A percentile compares a stretch with the other conserved stretches of the same genome.
Conservation (phyloP, 1,284 basidiomycete species). For the Ustilago nuda region DNA sequence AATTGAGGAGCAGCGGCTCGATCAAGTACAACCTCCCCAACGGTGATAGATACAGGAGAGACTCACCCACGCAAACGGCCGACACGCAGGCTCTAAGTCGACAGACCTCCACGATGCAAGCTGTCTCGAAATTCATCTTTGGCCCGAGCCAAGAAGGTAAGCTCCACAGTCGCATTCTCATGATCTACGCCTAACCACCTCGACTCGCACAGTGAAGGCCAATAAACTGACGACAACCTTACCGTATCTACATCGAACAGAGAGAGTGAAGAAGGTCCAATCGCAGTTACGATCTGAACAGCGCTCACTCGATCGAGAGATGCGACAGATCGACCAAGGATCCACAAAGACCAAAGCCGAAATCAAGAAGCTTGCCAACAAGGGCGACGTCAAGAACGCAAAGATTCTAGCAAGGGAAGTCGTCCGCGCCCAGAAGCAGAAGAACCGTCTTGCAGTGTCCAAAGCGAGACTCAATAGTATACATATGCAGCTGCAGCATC, state of each 20-base stretch:
- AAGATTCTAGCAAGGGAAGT: slow-evolving; percentile 91
- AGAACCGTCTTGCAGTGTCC: slow-evolving; percentile 87
- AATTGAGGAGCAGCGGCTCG: no score
- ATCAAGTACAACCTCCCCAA: neutral
- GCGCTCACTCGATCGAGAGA: slow-evolving; percentile 61
- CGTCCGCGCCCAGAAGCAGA: slow-evolving; percentile 94
- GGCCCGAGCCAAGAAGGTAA: slow-evolving; percentile 90
- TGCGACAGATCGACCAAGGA: slow-evolving; percentile 80
- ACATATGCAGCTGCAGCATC: slow-evolving; percentile 88
- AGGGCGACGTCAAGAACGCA: slow-evolving; percentile 92
- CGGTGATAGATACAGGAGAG: neutral
- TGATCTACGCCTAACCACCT: neutral
- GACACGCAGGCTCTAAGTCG: neutral
- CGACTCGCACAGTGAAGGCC: neutral
- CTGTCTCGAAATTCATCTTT: slow-evolving; percentile 89
- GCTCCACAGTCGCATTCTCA: neutral
- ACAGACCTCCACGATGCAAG: slow-evolving; percentile 75
- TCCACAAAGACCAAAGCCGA: slow-evolving; percentile 83
- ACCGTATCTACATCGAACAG: slow-evolving; percentile 7
- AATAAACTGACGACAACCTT: neutral
- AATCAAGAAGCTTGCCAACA: slow-evolving; percentile 89
- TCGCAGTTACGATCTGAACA: slow-evolving; percentile 64
- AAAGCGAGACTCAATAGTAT: slow-evolving; percentile 95
- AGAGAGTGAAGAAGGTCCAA: slow-evolving; percentile 61
- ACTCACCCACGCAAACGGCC: neutral